Evolutionary conservation across 768 basidiomycete genomes (phyloP).

Genomic region (Psilocybe cubensis): DNA sequence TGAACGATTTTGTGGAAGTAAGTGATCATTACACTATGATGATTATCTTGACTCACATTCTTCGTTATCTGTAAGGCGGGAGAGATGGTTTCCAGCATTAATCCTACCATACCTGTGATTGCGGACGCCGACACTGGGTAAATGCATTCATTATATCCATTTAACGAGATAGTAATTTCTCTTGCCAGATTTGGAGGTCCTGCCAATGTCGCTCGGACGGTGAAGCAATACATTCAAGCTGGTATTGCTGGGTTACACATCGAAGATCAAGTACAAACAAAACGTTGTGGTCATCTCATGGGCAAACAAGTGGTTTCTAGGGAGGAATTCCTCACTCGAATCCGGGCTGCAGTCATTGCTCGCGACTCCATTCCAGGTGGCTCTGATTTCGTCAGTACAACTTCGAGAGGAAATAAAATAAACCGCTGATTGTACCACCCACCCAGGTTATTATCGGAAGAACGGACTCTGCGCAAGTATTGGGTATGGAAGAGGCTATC

Average conservation of each 20-base stretch:
- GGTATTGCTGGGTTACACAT: conserved; percentile 79
- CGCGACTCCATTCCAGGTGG: conserved; percentile 76
- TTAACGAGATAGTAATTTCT: background rate
- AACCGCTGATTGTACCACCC: background rate
- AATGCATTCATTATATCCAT: conserved; percentile 4
- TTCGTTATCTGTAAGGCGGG: conserved; percentile 48
- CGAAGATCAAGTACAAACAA: conserved; percentile 82
- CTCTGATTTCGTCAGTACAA: conserved; percentile 64
- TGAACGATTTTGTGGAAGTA: conserved; percentile 76
- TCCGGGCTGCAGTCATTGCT: conserved; percentile 78
- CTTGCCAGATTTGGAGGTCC: conserved; percentile 64
- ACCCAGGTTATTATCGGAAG: conserved; percentile 70
- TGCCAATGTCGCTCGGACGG: conserved; percentile 74
- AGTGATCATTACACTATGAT: conserved; percentile 46
- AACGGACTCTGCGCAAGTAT: conserved; percentile 78
- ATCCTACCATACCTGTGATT: conserved; percentile 70
- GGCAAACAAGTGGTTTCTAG: conserved; percentile 82
- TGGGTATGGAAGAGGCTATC: conserved; percentile 80
- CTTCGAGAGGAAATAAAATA: background rate
- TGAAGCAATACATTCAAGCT: conserved; percentile 64
- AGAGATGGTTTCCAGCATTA: conserved; percentile 69
- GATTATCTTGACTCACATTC: conserved; percentile 33
- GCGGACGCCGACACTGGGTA: conserved; percentile 82
- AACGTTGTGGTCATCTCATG: conserved; percentile 76
- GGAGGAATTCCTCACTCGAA: conserved; percentile 73